phyloP scores from a whole-genome alignment of 441 rosid genomes.

The Gossypium davidsonii region DNA sequence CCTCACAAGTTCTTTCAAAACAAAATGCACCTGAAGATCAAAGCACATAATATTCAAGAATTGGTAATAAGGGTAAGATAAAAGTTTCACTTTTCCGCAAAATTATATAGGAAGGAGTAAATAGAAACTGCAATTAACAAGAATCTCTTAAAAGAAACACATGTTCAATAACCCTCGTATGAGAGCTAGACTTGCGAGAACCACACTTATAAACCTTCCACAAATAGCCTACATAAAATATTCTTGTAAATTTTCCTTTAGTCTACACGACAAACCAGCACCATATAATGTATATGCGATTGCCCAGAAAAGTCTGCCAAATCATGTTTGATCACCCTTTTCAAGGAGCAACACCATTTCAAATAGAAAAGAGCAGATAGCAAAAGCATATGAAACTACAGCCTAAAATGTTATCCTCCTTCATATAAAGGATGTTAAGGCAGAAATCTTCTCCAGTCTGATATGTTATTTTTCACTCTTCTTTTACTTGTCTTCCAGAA shows the following conservation, averaged over 20 bases:
- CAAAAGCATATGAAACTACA: not conserved
- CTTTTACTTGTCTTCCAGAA: not conserved
- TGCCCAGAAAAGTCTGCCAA: not conserved
- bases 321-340: not conserved
- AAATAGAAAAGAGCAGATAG: not conserved
- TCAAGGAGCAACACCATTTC: not conserved
- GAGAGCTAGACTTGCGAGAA: not conserved
- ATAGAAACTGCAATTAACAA: not conserved
- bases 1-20: conserved; percentile 92
- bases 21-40: conserved; percentile 71
- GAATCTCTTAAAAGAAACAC: not conserved
- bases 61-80: not conserved
- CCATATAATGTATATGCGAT: not conserved
- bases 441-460: not conserved
- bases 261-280: not conserved
- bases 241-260: conserved; percentile 2
- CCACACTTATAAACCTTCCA: not conserved
- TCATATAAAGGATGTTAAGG: not conserved
- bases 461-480: not conserved
- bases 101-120: not conserved
- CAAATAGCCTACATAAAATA: not conserved
- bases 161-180: not conserved
- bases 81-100: not conserved
- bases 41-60: conserved; percentile 10
- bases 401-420: not conserved